Evolutionary conservation across 176 grass and related monocot species (phyloP), one percentile per base, ranked within the genome.

Genomic region (Oryza longistaminata): DNA sequence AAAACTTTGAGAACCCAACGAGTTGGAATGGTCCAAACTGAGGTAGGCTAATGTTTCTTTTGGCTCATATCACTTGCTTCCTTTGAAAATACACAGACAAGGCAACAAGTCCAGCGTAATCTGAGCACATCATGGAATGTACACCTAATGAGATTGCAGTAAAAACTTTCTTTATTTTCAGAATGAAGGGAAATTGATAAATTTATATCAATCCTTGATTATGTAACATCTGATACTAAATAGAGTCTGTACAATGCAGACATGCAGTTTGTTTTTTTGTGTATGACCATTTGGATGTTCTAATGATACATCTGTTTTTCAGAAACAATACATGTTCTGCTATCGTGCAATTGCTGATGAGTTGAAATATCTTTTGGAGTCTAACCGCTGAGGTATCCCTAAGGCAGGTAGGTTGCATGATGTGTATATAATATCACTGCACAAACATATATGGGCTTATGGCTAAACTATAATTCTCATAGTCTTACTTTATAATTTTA

Each of bases 261-360:
- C 13, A 15, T 49, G 27, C 3, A 58, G 49, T 67, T 27, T 74
- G 19, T 78, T 85, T 24, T 34, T 31, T 31, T 31, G 29, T 11
- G 12, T 69, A 86, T 12, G 9, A 64, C 6, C 46, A 64, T 50
- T 74, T 61, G 39, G 15, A 62, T 69, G 7, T 75, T 77, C 11
- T 75, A 84, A 75, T 83, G 52, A 6, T 22, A 71, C 82, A 39
- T 83, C 39, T 88, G n/a, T 78, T 83, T 80, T 83, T 83, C 80
- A 99, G 96, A 66, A 99, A 50, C 96, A 99, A 79, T 96, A 85
- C 85, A 71, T 96, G 53, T 99, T 96, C 71, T 99, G 93, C 88
- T 89, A 92, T 88, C 46, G 19, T 70, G 93, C 90, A 46, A 94
- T 96, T 81, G 88, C 88, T 85, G 88, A 99, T 62, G 91, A 99